Evolutionary conservation across 352 stramenopile species (phyloP).

Genomic region (Phytophthora kernoviae): DNA sequence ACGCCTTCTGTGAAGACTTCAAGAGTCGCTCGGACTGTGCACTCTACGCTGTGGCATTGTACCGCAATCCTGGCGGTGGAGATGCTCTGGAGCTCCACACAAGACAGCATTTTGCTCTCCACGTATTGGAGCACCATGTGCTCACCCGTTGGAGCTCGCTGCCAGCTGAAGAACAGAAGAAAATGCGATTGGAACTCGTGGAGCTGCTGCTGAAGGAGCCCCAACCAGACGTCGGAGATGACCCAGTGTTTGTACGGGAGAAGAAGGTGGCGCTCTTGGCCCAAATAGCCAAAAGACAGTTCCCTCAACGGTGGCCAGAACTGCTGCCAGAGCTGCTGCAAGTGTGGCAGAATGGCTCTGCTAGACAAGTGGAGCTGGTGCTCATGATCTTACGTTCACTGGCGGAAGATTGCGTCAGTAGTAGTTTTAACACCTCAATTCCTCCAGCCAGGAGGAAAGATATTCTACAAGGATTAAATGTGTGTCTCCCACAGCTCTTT

Average conservation of each 20-base stretch:
- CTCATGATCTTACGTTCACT: slow-evolving; percentile 75
- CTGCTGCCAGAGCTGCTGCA: slow-evolving; percentile 68
- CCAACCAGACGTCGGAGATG: slow-evolving; percentile 15
- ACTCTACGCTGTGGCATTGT: slow-evolving; percentile 76
- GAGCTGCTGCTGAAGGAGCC: slow-evolving; percentile 44
- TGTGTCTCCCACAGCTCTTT: slow-evolving; percentile 67
- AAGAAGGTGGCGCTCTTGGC: slow-evolving; percentile 80
- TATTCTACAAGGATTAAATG: slow-evolving; percentile 80
- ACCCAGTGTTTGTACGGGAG: slow-evolving; percentile 74
- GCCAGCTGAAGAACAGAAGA: slow-evolving; percentile 47
- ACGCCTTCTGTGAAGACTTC: slow-evolving; percentile 79
- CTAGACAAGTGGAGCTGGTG: slow-evolving; percentile 66
- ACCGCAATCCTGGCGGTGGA: slow-evolving; percentile 47
- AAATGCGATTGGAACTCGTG: slow-evolving; percentile 62
- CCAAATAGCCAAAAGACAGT: slow-evolving; percentile 80
- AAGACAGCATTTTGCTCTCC: slow-evolving; percentile 79
- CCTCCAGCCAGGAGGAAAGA: slow-evolving; percentile 75
- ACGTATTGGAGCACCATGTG: slow-evolving; percentile 77
- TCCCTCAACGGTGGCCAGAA: slow-evolving; percentile 81
- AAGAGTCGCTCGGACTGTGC: slow-evolving; percentile 73
- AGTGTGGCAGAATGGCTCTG: slow-evolving; percentile 54
- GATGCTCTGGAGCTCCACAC: slow-evolving; percentile 48
- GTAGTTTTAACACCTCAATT: slow-evolving; percentile 80
- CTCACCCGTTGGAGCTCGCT: slow-evolving; percentile 59
- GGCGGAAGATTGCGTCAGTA: slow-evolving; percentile 82